Conservation (phyloP, 2,329 filamentous ascomycete species). For the Zymoseptoria ardabiliae region DNA sequence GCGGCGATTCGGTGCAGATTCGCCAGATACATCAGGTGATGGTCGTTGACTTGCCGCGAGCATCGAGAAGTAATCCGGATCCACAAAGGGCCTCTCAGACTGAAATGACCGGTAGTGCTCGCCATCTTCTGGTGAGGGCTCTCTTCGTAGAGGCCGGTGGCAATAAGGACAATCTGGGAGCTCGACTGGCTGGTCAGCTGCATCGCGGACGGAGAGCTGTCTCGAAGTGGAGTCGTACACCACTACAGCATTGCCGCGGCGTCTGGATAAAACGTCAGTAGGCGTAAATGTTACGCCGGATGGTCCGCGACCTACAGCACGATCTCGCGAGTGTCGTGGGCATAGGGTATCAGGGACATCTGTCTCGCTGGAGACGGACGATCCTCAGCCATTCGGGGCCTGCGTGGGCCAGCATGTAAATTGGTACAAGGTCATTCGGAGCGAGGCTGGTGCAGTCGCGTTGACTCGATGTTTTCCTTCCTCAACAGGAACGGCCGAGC, state of each 20-base stretch:
- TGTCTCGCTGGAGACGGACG: constrained; percentile 26
- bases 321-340: constrained; percentile 64
- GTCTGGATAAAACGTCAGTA: constrained; percentile 46
- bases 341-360: constrained; percentile 71
- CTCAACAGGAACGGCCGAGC: neutral
- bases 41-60: constrained; percentile 51
- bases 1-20: constrained; percentile 32
- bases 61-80: constrained; percentile 93
- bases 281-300: constrained; percentile 1
- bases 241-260: constrained; percentile 86
- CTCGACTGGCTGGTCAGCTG: constrained; percentile 49
- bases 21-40: constrained; percentile 41
- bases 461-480: neutral
- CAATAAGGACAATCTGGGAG: constrained; percentile 80
- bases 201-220: constrained; percentile 72
- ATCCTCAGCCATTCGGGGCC: neutral
- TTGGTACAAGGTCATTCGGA: neutral
- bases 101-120: constrained; percentile 32
- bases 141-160: constrained; percentile 59
- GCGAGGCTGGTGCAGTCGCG: neutral
- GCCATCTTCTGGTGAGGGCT: constrained; percentile 28
- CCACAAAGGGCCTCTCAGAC: constrained; percentile 61
- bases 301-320: constrained; percentile 58
- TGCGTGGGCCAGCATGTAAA: neutral
- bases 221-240: constrained; percentile 80